Evolutionary conservation across 2,329 filamentous ascomycete species (phyloP), one percentile per base, ranked within the genome.

Genomic region (Drechslera avenae): DNA sequence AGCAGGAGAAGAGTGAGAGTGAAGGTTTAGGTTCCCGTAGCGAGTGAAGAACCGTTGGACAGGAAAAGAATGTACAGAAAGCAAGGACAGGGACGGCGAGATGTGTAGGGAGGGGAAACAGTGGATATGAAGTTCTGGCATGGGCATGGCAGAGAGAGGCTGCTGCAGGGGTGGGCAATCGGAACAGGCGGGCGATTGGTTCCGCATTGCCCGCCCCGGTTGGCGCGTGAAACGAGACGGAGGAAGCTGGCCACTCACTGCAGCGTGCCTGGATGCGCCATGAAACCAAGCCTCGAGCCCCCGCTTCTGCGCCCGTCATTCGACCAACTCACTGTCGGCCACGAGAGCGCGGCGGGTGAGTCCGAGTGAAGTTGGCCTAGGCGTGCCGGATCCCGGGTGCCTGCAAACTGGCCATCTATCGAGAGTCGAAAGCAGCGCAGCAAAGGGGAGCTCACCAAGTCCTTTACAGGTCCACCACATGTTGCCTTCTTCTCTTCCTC

Each of bases 31-130:
- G 67, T 57, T 68, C 66, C 60, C 59, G 50, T 64, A 70, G 63
- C 64, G 67, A 69, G 61, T 63, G 68, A 69, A 65, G 64, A 68
- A 61, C 64, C 67, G 54, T 53, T 60, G 54, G 60, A 40, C 48
- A 44, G 56, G 61, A 64, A 69, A 60, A 56, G 63, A 67, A 64
- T 42, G 57, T 56, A 56, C 58, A 55, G 52, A 42, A 37, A 50
- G 34, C 44, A 30, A 42, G 39, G 43, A 56, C 46, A 54, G 54
- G 46, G 52, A 45, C 39, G 39, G 36, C 47, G 50, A 50, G 50
- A 45, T 50, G 46, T 43, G 50, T 35, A 48, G 46, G 37, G 62
- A 59, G 56, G 59, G 21, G 52, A 56, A 56, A 53, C 59, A 61
- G 59, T 64, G 64, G 63, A 63, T 66, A 67, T 48, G 59, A 67